Evolutionary conservation across 1,284 basidiomycete species (phyloP).

Genomic region (Exobasidium cylindrosporum): DNA sequence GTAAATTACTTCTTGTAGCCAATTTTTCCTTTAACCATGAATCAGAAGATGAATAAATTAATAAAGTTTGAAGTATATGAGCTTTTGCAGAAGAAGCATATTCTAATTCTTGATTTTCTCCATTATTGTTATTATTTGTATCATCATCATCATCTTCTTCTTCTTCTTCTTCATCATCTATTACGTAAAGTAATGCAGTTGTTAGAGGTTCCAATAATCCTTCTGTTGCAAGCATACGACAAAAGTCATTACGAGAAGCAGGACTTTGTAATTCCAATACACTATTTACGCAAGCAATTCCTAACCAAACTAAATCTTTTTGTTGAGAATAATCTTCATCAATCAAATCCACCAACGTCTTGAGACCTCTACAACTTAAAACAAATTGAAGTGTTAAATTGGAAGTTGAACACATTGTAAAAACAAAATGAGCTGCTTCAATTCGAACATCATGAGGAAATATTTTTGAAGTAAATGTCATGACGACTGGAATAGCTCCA

Average conservation of each 20-base stretch:
- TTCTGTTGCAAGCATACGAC: conserved; percentile 94
- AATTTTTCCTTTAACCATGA: conserved; percentile 85
- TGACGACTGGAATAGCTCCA: conserved; percentile 60
- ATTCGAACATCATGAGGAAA: conserved; percentile 86
- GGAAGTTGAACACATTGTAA: conserved; percentile 84
- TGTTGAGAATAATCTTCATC: conserved; percentile 85
- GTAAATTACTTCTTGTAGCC: conserved; percentile 80
- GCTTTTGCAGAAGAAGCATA: conserved; percentile 68
- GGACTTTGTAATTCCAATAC: conserved; percentile 90
- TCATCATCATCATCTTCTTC: conserved; percentile 65
- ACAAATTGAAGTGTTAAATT: conserved; percentile 66
- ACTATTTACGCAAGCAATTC: conserved; percentile 86
- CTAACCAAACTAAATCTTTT: conserved; percentile 83
- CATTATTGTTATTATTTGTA: too few relatives aligned
- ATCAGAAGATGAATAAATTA: conserved; percentile 92
- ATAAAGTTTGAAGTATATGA: conserved; percentile 82
- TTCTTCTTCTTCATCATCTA: conserved; percentile 68
- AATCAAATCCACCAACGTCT: conserved; percentile 87
- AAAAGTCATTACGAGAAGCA: conserved; percentile 95
- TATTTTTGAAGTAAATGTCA: conserved; percentile 85
- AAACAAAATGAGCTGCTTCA: conserved; percentile 93
- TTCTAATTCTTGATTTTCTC: conserved; percentile 2
- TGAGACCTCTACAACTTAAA: conserved; percentile 80
- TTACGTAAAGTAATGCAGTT: conserved; percentile 80
- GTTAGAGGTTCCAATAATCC: conserved; percentile 89